Evolutionary conservation across 1,284 basidiomycete genomes (phyloP).

Genomic region (Lentinus polychrous): DNA sequence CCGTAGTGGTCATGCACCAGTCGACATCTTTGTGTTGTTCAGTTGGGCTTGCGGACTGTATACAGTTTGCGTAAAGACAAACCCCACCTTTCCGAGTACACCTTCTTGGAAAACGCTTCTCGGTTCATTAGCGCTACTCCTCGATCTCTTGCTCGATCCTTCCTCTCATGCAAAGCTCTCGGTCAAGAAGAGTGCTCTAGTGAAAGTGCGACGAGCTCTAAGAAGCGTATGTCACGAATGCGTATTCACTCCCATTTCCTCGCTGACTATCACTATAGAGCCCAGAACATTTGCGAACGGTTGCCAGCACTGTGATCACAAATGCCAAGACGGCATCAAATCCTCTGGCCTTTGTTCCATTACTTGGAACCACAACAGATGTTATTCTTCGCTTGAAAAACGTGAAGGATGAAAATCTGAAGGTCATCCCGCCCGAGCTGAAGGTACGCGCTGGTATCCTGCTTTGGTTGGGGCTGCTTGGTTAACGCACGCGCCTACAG

Average conservation of each 20-base stretch:
- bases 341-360: conserved; percentile 40
- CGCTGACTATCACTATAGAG: conserved; percentile 27
- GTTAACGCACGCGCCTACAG: conserved; percentile 25
- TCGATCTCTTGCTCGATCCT: conserved; percentile 51
- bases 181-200: conserved; percentile 53
- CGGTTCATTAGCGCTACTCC: conserved; percentile 45
- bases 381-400: conserved; percentile 57
- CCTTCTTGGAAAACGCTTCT: conserved; percentile 45
- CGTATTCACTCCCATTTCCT: neutral
- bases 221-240: conserved; percentile 39
- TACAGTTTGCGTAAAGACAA: conserved; percentile 36
- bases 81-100: conserved; percentile 37
- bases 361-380: conserved; percentile 56
- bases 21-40: conserved; percentile 65
- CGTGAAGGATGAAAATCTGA: conserved; percentile 35
- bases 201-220: conserved; percentile 55
- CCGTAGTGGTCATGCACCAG: conserved; percentile 51
- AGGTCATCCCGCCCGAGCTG: conserved; percentile 32
- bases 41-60: conserved; percentile 71
- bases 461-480: neutral
- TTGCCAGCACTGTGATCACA: conserved; percentile 45
- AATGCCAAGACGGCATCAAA: conserved; percentile 42
- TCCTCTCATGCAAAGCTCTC: conserved; percentile 48
- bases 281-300: conserved; percentile 36
- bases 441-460: conserved; percentile 30